These are phyloP conservation scores for Cordia subcordata DNA, from an alignment of 257 asterid species.

Conservation along the genomic window DNA sequence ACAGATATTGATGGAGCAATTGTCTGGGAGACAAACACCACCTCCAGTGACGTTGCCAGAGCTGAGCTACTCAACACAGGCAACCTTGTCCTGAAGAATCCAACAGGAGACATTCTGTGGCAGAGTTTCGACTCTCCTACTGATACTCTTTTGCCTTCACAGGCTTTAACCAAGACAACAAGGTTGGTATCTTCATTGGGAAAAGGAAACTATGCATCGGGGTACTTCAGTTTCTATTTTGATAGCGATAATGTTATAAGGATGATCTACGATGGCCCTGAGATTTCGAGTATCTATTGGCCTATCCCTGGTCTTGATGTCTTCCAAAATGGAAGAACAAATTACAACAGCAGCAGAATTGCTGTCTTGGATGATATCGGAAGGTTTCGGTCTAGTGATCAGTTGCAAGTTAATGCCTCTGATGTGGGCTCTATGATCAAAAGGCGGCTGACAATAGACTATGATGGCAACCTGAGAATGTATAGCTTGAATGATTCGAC, in stretches of 20 bases:
- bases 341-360: slow-evolving; percentile 5
- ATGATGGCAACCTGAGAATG: slow-evolving; percentile 49
- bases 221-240: slow-evolving; percentile 42
- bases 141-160: neutral
- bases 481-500: slow-evolving; percentile 41
- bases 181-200: slow-evolving; percentile 33
- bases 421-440: slow-evolving; percentile 41
- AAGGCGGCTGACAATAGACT: slow-evolving; percentile 45
- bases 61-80: slow-evolving; percentile 42
- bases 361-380: slow-evolving; percentile 45
- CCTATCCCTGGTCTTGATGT: slow-evolving; percentile 35
- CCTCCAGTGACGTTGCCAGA: slow-evolving; percentile 3
- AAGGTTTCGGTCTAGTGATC: slow-evolving; percentile 47
- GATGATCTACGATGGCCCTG: slow-evolving; percentile 44
- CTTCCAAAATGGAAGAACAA: slow-evolving; percentile 36
- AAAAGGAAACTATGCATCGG: slow-evolving; percentile 32
- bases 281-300: slow-evolving; percentile 43
- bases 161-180: neutral
- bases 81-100: slow-evolving; percentile 38
- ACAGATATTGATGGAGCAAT: slow-evolving; percentile 18
- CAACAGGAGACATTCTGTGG: slow-evolving; percentile 40
- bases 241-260: slow-evolving; percentile 50
- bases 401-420: slow-evolving; percentile 30
- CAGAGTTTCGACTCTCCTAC: slow-evolving; percentile 57
- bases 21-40: slow-evolving; percentile 20